These are phyloP conservation scores for Endoconidiophora laricicola DNA, from an alignment of 2,329 filamentous ascomycete species.

Conservation along the genomic window DNA sequence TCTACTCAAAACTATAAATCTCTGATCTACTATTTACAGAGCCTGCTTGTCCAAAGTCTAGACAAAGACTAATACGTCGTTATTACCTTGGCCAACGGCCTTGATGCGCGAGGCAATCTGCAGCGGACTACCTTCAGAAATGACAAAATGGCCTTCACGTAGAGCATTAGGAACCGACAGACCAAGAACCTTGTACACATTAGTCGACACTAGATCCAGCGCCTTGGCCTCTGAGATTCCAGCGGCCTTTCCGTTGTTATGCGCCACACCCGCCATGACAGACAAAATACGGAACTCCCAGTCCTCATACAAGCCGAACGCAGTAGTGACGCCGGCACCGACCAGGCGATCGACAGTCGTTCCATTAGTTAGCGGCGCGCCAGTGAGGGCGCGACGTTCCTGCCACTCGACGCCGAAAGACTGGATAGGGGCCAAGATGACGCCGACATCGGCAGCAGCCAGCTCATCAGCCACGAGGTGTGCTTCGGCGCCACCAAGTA, in stretches of 20 bases:
- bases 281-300: constrained; percentile 45
- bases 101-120: constrained; percentile 39
- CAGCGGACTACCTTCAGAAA: constrained; percentile 47
- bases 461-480: constrained; percentile 42
- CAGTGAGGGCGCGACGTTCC: constrained; percentile 42
- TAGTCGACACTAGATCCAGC: constrained; percentile 37
- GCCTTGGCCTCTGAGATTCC: constrained; percentile 39
- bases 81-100: constrained; percentile 26
- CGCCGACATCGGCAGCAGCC: constrained; percentile 36
- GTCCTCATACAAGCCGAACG: constrained; percentile 43
- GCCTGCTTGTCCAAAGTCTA: not conserved
- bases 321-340: constrained; percentile 40
- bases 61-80: constrained; percentile 10
- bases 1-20: too few species aligned
- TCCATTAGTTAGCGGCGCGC: constrained; percentile 49
- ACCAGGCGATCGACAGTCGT: constrained; percentile 42
- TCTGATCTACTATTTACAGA: too few species aligned
- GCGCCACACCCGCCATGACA: constrained; percentile 42
- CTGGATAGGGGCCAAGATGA: constrained; percentile 43
- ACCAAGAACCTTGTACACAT: constrained; percentile 42
- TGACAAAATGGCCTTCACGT: constrained; percentile 34
- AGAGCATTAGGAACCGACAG: constrained; percentile 20
- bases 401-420: constrained; percentile 42
- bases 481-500: constrained; percentile 48
- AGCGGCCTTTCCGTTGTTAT: constrained; percentile 31